Evolutionary conservation across 2,329 filamentous ascomycete species (phyloP).

Genomic region (Ceratocystis smalleyi): DNA sequence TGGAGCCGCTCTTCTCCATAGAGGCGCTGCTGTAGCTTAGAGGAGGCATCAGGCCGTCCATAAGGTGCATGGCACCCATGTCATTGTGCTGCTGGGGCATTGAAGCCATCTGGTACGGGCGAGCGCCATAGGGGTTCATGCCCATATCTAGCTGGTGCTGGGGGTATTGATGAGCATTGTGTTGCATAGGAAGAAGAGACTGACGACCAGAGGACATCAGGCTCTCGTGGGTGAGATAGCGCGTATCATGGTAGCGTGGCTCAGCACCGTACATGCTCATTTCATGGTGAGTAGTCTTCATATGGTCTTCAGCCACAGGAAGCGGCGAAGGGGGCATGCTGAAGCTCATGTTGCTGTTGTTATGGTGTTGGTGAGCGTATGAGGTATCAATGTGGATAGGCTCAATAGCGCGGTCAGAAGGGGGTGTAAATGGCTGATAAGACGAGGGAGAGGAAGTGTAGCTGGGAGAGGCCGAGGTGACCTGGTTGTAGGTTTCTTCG

Average conservation of each 20-base stretch:
- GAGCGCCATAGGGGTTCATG: conserved; percentile 10
- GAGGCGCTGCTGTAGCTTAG: neutral
- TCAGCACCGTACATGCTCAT: conserved; percentile 11
- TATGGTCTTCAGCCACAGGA: neutral
- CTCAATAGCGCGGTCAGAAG: conserved; percentile 25
- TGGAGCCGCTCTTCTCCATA: conserved; percentile 12
- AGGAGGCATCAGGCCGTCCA: neutral
- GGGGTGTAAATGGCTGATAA: conserved; percentile 32
- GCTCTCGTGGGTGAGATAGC: neutral
- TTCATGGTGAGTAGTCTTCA: conserved; percentile 7
- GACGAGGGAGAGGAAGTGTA: conserved; percentile 28
- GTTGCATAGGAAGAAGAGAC: conserved; percentile 5
- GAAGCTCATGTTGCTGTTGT: conserved; percentile 10
- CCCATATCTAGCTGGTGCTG: conserved; percentile 8
- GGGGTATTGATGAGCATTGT: conserved; percentile 11
- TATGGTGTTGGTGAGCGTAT: neutral
- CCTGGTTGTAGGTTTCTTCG: conserved; percentile 26
- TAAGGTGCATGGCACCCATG: neutral
- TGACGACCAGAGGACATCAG: conserved; percentile 8
- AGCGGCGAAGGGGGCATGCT: conserved; percentile 12
- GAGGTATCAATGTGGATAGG: conserved; percentile 13
- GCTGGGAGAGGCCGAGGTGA: conserved; percentile 25
- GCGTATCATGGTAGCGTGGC: conserved; percentile 5
- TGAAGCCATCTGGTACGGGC: conserved; percentile 6
- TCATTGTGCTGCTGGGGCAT: conserved; percentile 1